Conservation (phyloP, 2,329 filamentous ascomycete species). For the Beauveria brongniartii region DNA sequence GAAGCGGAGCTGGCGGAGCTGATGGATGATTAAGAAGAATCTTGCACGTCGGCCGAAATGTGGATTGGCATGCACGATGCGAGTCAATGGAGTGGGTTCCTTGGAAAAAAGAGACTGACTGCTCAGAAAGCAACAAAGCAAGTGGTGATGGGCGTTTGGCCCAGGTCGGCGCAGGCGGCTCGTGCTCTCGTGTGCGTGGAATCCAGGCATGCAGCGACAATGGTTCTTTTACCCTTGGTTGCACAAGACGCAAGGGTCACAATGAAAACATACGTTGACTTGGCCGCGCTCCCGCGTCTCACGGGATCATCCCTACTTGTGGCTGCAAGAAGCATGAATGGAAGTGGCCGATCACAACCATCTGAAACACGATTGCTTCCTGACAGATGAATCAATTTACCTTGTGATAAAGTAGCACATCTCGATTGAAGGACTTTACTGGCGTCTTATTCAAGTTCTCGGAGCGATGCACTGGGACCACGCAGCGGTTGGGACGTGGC, state of each 20-base stretch:
- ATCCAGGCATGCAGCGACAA: not conserved
- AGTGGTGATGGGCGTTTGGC: not conserved
- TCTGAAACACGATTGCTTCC: not conserved
- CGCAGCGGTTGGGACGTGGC: too few species aligned
- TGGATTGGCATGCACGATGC: not conserved
- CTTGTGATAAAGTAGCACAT: not conserved
- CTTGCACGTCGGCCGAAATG: not conserved
- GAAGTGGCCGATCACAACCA: not conserved
- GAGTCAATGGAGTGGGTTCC: not conserved
- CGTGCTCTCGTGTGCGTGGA: not conserved
- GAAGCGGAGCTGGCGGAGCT: slow-evolving; percentile 87
- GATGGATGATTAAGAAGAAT: slow-evolving; percentile 58
- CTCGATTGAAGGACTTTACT: not conserved
- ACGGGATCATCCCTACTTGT: not conserved
- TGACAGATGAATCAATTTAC: not conserved
- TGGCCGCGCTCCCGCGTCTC: not conserved
- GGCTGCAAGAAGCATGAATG: not conserved
- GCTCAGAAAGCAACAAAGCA: not conserved
- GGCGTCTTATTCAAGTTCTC: too few species aligned
- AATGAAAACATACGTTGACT: not conserved
- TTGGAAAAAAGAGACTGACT: not conserved
- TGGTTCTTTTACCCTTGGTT: not conserved
- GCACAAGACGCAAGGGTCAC: not conserved
- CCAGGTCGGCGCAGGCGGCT: not conserved
- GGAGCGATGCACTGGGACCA: too few species aligned